Percentiles rank a stretch among this genome's conserved stretches.
Evolutionary conservation across 352 stramenopile genomes (phyloP).

Genomic region (Thalassiosira sp.): DNA sequence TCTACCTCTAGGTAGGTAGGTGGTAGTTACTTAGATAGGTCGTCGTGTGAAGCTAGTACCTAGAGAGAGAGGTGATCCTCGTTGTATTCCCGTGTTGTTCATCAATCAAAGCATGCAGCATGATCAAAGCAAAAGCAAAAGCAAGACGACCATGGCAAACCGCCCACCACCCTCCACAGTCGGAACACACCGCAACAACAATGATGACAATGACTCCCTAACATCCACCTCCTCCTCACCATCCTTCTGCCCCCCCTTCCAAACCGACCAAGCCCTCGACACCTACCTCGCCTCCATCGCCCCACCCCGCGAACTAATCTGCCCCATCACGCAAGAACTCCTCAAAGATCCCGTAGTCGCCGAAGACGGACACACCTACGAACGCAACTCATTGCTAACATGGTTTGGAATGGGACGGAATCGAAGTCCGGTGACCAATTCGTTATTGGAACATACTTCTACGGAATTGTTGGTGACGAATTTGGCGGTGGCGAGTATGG

Average conservation of each 20-base stretch:
- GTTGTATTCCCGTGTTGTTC: too few species aligned
- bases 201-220: too few species aligned
- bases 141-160: too few species aligned
- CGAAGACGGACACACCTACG: conserved; percentile 64
- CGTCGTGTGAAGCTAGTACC: too few species aligned
- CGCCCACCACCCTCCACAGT: not conserved
- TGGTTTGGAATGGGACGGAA: conserved; percentile 43
- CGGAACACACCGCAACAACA: not conserved
- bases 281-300: conserved; percentile 37
- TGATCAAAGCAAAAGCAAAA: too few species aligned
- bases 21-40: too few species aligned
- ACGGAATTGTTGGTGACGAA: conserved; percentile 26
- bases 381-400: conserved; percentile 35
- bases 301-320: conserved; percentile 42
- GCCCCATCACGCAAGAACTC: conserved; percentile 58
- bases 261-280: conserved; percentile 23
- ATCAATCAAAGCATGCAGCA: too few species aligned
- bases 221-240: too few species aligned
- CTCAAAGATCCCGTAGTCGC: conserved; percentile 59
- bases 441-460: conserved; percentile 29
- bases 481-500: conserved; percentile 37
- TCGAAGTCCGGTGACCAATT: conserved; percentile 50
- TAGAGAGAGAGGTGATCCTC: too few species aligned
- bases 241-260: conserved; percentile 34
- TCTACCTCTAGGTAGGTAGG: too few species aligned